Percentiles rank a stretch among this genome's conserved stretches.
Evolutionary conservation across 345 rosid genomes (phyloP).

Genomic region (Eucalyptus grandis): DNA sequence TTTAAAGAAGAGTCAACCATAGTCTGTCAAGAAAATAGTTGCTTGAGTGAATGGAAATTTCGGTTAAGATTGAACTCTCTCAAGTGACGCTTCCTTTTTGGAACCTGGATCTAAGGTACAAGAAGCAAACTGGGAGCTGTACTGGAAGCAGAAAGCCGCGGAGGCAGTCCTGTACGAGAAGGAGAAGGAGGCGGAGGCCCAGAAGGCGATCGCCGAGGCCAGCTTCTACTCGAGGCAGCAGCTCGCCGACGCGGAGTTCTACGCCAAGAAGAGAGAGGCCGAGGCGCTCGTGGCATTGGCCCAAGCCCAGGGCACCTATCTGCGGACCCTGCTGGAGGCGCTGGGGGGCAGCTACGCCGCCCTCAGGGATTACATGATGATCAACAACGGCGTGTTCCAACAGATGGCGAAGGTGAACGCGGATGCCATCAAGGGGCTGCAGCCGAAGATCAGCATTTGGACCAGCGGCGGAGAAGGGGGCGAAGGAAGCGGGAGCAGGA

Average conservation of each 20-base stretch:
- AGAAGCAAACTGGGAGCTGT: slow-evolving; percentile 5
- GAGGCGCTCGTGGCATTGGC: slow-evolving; percentile 54
- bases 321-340: slow-evolving; percentile 40
- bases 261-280: slow-evolving; percentile 41
- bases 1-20: neutral
- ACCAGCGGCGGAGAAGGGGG: slow-evolving; percentile 16
- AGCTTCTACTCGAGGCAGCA: slow-evolving; percentile 31
- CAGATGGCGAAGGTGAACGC: slow-evolving; percentile 54
- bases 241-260: slow-evolving; percentile 42
- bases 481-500: neutral
- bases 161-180: slow-evolving; percentile 49
- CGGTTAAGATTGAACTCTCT: neutral
- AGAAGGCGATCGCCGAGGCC: slow-evolving; percentile 64
- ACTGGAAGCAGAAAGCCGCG: slow-evolving; percentile 38
- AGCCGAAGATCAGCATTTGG: slow-evolving; percentile 74
- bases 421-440: slow-evolving; percentile 40
- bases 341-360: slow-evolving; percentile 40
- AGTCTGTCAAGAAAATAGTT: neutral
- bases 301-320: slow-evolving; percentile 47
- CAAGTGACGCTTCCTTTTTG: neutral
- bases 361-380: slow-evolving; percentile 51
- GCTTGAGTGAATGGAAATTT: neutral
- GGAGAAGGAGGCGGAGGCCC: slow-evolving; percentile 51
- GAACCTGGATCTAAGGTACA: neutral
- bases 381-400: slow-evolving; percentile 34